Evolutionary conservation across 1,284 basidiomycete genomes (phyloP), one percentile per base, ranked within the genome.

Genomic region (Bondarzewia mesenterica): DNA sequence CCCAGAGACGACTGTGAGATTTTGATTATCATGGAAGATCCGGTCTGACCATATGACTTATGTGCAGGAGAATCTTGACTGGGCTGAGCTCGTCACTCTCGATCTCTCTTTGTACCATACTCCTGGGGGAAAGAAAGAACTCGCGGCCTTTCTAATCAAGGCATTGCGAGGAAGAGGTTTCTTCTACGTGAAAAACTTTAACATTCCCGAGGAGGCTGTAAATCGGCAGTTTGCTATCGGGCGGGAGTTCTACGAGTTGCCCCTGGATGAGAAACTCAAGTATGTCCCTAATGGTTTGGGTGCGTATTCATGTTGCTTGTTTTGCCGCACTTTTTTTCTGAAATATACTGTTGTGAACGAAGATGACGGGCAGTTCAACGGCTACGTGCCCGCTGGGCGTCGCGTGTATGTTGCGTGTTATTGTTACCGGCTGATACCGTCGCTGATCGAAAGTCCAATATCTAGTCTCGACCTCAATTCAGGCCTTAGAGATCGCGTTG

Each of bases 191-290:
- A 64, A 65, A 57, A 67, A 68, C 58, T 67, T 67, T 60, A 63
- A 65, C 52, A 65, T 66, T 53, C 56, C 63, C 5, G 64, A 67
- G 42, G 65, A 67, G 51, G 58, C 57, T 32, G 65, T 67, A 44
- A 65, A 67, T 53, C 58, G 63, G 16, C 65, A 67, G 51, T 67
- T 67, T 54, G 52, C 63, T 3, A 51, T 67, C 42, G 65, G 65
- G 12, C 62, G 62, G 51, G 57, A 60, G 49, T 67, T 73, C 58
- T 72, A 71, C 57, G 71, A 77, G 50, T 58, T 75, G 1, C 71
- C 75, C 4, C 58, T 75, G 5, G 73, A 75, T 56, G 75, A 78
- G 64, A 78, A 76, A 63, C 56, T 65, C 38, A 72, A 75, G 57
- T 76, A 73, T 52, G 64, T 66, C 4, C 70, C 73, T 1, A 67